Percentiles rank a stretch among this genome's conserved stretches.
Evolutionary conservation across 768 basidiomycete genomes (phyloP).

Genomic region (Auriscalpium orientale): DNA sequence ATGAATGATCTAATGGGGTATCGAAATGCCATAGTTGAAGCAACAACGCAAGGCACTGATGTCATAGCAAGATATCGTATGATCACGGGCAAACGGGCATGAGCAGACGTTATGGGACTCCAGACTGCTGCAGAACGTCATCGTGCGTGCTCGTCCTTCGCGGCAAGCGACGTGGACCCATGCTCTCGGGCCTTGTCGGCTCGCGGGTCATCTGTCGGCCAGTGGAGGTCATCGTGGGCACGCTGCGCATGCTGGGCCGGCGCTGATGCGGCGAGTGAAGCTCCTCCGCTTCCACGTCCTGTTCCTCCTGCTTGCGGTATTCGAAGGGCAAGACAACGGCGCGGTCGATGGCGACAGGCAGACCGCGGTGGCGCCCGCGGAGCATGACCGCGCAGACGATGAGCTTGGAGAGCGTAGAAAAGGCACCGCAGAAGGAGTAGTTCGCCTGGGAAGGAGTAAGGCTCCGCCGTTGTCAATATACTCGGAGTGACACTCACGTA

Average conservation of each 20-base stretch:
- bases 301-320: constrained; percentile 20
- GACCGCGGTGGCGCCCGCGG: constrained; percentile 84
- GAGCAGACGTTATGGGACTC: too few relatives aligned
- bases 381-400: constrained; percentile 87
- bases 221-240: neutral
- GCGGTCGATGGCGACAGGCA: constrained; percentile 83
- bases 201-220: neutral
- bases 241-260: neutral
- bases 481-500: constrained; percentile 38
- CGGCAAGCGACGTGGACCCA: too few relatives aligned
- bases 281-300: neutral
- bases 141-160: too few relatives aligned
- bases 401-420: constrained; percentile 78
- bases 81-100: too few relatives aligned
- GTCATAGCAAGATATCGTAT: too few relatives aligned
- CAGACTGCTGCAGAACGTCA: too few relatives aligned
- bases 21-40: too few relatives aligned
- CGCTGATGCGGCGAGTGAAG: neutral
- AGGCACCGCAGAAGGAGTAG: constrained; percentile 74
- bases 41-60: too few relatives aligned
- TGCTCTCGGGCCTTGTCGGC: too few relatives aligned
- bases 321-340: constrained; percentile 77
- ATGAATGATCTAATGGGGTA: too few relatives aligned
- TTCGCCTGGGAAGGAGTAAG: constrained; percentile 44
- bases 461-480: constrained; percentile 8